These are phyloP conservation scores for Discostella pseudostelligera DNA, from an alignment of 108 stramenopile genomes.

Conservation along the genomic window DNA sequence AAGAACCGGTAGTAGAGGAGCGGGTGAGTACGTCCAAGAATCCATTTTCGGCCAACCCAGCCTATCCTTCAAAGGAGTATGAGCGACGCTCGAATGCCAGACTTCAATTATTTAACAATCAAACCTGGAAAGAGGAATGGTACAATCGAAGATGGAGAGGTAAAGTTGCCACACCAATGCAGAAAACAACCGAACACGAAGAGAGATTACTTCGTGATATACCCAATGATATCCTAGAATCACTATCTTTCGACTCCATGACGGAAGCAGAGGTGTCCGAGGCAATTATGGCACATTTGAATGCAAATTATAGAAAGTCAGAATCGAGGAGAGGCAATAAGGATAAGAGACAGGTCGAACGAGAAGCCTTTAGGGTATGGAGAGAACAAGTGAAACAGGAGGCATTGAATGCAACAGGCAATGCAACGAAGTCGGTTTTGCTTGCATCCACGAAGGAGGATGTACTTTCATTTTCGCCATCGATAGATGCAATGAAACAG, in stretches of 20 bases:
- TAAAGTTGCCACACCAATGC: slow-evolving; percentile 6
- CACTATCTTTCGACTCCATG: slow-evolving; percentile 48
- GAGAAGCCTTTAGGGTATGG: slow-evolving; percentile 30
- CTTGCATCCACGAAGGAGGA: not conserved
- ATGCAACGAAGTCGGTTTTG: slow-evolving; percentile 8
- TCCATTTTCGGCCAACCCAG: slow-evolving; percentile 56
- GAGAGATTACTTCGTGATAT: slow-evolving; percentile 33
- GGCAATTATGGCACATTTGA: slow-evolving; percentile 56
- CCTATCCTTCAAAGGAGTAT: slow-evolving; percentile 43
- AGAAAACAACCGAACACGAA: slow-evolving; percentile 25
- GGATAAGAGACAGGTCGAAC: slow-evolving; percentile 26
- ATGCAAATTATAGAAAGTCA: slow-evolving; percentile 44
- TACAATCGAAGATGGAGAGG: slow-evolving; percentile 74
- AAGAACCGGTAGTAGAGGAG: slow-evolving; percentile 20
- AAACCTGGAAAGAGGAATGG: slow-evolving; percentile 68
- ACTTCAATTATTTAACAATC: slow-evolving; percentile 58
- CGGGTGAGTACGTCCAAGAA: slow-evolving; percentile 34
- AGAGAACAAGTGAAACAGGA: slow-evolving; percentile 22
- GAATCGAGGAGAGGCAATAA: slow-evolving; percentile 40
- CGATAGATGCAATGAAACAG: slow-evolving; percentile 23
- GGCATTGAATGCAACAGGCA: slow-evolving; percentile 22
- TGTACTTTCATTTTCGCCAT: slow-evolving; percentile 38
- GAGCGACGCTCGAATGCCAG: slow-evolving; percentile 52
- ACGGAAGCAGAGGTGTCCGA: slow-evolving; percentile 68
- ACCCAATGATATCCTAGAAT: slow-evolving; percentile 47